Base-by-base conservation (phyloP, 1,284 basidiomycete genomes). In the Cutaneotrichosporon daszewskae region DNA sequence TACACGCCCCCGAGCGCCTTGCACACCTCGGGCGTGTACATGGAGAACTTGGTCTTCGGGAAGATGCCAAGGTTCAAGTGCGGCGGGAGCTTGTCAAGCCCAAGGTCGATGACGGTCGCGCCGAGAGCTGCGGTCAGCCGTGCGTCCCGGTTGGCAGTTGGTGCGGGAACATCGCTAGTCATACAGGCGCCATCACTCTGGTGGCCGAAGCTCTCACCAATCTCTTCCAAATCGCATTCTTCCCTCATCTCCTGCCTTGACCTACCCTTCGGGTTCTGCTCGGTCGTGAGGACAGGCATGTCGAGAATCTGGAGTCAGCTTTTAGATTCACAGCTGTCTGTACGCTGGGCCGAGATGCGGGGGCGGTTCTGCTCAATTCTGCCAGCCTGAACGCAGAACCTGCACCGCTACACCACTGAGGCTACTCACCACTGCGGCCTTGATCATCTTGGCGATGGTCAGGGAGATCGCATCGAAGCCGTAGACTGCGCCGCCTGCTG, bases 31-130 rank as follows among this genome's bases (percentile, higher is more conserved):
- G 82, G 78, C 0, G 81, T 82, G 43, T 82, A 60, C 87, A 94
- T 91, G 5, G 84, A 86, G 73, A 95, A 94, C 42, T 80, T 73
- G 1, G 79, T 80, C 67, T 91, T 90, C 56, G 82, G 76, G 56
- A 79, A 74, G 12, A 78, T 77, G 17, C 77, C 81, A 9, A 82
- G 74, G 32, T 47, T 48, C 20, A 87, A 58, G 23, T 50, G 33
- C 22, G 32, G 3, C 2, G 48, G 48, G 7, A 49, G 36, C 31
- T 24, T 20, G 34, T 43, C 46, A 24, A 52, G 13, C 34, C 82
- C 77, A 36, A 90, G 75, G 25, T 79, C 81, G 1, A 80, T 75
- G 34, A 82, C 79, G 3, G 82, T 86, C 11, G 74, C 69, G 0
- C 88, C 88, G 25, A 92, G 77, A 0, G 79, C 87, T n/a, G n/a